Conservation (phyloP, 139 green algal genomes). For the Micractinium conductrix region DNA sequence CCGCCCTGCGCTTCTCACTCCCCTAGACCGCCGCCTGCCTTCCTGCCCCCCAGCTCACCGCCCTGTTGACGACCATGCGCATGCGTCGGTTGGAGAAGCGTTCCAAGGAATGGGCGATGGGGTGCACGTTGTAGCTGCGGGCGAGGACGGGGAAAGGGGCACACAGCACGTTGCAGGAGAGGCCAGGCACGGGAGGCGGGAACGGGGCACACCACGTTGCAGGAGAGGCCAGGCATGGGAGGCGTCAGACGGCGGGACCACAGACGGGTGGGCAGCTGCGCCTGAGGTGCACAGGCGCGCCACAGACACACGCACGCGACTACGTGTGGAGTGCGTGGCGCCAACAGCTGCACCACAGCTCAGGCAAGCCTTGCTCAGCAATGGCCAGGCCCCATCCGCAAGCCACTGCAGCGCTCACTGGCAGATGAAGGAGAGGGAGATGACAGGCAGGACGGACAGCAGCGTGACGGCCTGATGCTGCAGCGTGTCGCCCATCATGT, state of each 20-base stretch:
- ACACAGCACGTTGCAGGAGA: neutral
- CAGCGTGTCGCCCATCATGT: constrained; percentile 26
- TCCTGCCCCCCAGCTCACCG: constrained; percentile 19
- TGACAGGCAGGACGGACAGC: constrained; percentile 49
- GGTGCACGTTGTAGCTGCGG: constrained; percentile 50
- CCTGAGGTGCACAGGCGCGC: no score
- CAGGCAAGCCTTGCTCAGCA: neutral
- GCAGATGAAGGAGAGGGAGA: constrained; percentile 49
- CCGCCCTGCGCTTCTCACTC: neutral
- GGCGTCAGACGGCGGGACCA: neutral
- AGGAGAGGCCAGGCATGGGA: neutral
- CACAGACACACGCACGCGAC: no score
- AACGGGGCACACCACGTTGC: neutral
- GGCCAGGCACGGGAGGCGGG: neutral
- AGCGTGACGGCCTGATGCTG: constrained; percentile 24
- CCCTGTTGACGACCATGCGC: constrained; percentile 41
- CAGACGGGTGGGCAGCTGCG: no score
- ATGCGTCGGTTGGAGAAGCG: constrained; percentile 48
- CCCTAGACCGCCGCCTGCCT: no score
- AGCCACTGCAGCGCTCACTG: no score
- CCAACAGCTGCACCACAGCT: neutral
- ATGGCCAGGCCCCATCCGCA: no score
- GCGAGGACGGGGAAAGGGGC: neutral
- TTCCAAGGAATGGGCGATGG: constrained; percentile 39
- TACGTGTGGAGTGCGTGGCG: no score